A percentile compares a stretch with the other conserved stretches of the same genome.
phyloP scores from a whole-genome alignment of 768 basidiomycete species.

The Macrolepiota fuliginosa region DNA sequence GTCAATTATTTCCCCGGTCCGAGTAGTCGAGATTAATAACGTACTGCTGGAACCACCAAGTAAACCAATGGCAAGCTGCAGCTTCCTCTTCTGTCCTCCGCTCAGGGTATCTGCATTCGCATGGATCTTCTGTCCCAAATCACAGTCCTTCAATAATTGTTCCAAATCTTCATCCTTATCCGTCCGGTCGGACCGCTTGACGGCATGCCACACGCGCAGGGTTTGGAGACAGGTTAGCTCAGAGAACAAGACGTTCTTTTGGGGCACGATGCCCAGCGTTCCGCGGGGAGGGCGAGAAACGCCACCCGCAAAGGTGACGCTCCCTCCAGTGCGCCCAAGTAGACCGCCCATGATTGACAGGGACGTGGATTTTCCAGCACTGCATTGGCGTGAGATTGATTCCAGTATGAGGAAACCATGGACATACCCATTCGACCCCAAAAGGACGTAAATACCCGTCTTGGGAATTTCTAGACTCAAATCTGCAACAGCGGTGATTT shows the following conservation, averaged over 20 bases:
- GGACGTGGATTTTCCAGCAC: constrained; percentile 76
- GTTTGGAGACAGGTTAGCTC: constrained; percentile 76
- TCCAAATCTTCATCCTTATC: constrained; percentile 53
- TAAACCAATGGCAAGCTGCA: constrained; percentile 80
- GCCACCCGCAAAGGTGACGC: constrained; percentile 55
- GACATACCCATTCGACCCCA: constrained; percentile 67
- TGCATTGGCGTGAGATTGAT: constrained; percentile 22
- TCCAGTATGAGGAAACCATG: background rate
- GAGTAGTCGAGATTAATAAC: constrained; percentile 18
- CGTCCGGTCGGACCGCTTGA: constrained; percentile 58
- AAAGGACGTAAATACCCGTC: constrained; percentile 71
- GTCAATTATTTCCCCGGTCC: background rate
- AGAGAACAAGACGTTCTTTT: constrained; percentile 81
- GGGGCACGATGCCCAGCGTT: constrained; percentile 73
- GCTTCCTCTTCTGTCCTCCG: constrained; percentile 81
- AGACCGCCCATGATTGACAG: constrained; percentile 68
- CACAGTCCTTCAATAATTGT: constrained; percentile 68
- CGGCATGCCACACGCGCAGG: constrained; percentile 65
- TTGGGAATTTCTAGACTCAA: constrained; percentile 70
- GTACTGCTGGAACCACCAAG: constrained; percentile 71
- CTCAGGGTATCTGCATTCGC: constrained; percentile 64
- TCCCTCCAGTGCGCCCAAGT: constrained; percentile 55
- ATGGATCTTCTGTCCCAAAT: constrained; percentile 66
- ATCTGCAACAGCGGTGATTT: constrained; percentile 62
- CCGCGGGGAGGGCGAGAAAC: constrained; percentile 55